A percentile compares a stretch with the other conserved stretches of the same genome.
phyloP scores from a whole-genome alignment of 164 flowering plant genomes.

The Magnolia kwangsiensis region DNA sequence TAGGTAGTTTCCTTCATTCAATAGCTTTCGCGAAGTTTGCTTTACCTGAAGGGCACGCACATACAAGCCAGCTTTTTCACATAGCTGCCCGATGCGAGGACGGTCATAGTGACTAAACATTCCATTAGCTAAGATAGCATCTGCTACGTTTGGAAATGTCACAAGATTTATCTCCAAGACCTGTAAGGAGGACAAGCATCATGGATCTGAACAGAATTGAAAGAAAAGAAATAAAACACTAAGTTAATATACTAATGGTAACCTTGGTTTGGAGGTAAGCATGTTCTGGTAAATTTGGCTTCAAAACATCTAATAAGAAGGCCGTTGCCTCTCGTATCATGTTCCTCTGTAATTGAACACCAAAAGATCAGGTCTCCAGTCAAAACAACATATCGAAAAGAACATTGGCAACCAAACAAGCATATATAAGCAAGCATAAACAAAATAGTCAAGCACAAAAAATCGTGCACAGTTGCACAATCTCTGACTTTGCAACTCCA shows the following conservation, averaged over 20 bases:
- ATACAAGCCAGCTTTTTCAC: slow-evolving; percentile 96
- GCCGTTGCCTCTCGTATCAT: slow-evolving; percentile 92
- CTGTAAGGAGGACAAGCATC: slow-evolving; percentile 28
- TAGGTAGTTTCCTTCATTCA: too few relatives aligned
- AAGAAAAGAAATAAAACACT: background rate
- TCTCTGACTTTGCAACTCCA: too few relatives aligned
- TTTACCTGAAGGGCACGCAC: slow-evolving; percentile 84
- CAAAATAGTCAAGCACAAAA: too few relatives aligned
- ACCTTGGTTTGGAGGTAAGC: slow-evolving; percentile 77
- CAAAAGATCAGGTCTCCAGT: too few relatives aligned
- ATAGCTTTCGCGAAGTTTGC: background rate
- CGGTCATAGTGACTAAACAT: slow-evolving; percentile 99
- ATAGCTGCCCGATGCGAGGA: slow-evolving; percentile 97
- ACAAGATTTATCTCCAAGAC: slow-evolving; percentile 97
- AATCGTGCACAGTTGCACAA: too few relatives aligned
- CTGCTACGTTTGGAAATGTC: slow-evolving; percentile 98
- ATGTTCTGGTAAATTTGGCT: slow-evolving; percentile 81
- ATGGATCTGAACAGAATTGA: background rate
- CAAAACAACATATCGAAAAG: too few relatives aligned
- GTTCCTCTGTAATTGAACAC: slow-evolving; percentile 49
- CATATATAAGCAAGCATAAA: too few relatives aligned
- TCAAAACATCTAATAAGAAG: slow-evolving; percentile 71
- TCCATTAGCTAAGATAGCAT: slow-evolving; percentile 98
- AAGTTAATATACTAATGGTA: background rate
- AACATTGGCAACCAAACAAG: too few relatives aligned